These are phyloP conservation scores for Leucoagaricus sp. DNA, from an alignment of 1,284 basidiomycete genomes.

Conservation along the genomic window DNA sequence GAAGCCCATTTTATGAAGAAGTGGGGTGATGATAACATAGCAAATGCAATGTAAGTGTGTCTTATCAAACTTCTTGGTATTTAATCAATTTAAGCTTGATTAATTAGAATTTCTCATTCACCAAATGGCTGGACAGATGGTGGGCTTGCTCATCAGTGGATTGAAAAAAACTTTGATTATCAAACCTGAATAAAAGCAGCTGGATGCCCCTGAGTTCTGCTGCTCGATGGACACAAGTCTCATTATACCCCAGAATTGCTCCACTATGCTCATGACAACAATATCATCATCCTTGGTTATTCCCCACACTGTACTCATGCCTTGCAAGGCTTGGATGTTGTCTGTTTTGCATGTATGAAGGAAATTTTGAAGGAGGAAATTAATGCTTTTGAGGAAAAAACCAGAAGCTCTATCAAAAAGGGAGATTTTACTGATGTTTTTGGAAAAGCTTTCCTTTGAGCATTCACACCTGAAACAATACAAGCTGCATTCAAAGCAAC, in stretches of 20 bases:
- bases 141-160: slow-evolving; percentile 26
- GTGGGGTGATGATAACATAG: slow-evolving; percentile 34
- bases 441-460: slow-evolving; percentile 15
- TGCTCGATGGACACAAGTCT: slow-evolving; percentile 42
- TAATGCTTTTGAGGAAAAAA: slow-evolving; percentile 18
- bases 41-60: slow-evolving; percentile 37
- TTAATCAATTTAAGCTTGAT: neutral
- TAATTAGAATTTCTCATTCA: slow-evolving; percentile 19
- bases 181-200: slow-evolving; percentile 34
- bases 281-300: slow-evolving; percentile 38
- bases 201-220: slow-evolving; percentile 27
- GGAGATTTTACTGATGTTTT: slow-evolving; percentile 23
- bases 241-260: slow-evolving; percentile 37
- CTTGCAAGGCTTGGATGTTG: slow-evolving; percentile 41
- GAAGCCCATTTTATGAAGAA: slow-evolving; percentile 32
- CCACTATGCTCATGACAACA: slow-evolving; percentile 28
- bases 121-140: slow-evolving; percentile 32
- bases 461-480: slow-evolving; percentile 23
- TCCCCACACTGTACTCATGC: slow-evolving; percentile 42
- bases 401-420: slow-evolving; percentile 18
- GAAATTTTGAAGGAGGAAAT: slow-evolving; percentile 18
- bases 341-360: slow-evolving; percentile 33
- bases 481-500: slow-evolving; percentile 30
- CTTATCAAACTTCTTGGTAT: neutral
- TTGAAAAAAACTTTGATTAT: slow-evolving; percentile 32